Evolutionary conservation across 495 filamentous ascomycete genomes (phyloP).

Genomic region (Aspergillus panamensis): DNA sequence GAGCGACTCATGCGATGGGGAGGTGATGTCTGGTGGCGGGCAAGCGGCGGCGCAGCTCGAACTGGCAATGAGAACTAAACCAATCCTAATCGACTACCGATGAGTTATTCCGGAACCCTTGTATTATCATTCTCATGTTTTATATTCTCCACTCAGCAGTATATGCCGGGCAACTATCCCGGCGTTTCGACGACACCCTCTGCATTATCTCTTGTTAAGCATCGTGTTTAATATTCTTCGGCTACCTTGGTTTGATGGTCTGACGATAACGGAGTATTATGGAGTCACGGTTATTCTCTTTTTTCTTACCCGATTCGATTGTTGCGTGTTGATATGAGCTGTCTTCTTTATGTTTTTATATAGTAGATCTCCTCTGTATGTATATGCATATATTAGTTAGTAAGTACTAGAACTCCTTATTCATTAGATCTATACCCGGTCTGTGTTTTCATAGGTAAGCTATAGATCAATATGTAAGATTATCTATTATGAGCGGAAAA

Average conservation of each 20-base stretch:
- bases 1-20: conserved; percentile 89
- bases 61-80: conserved; percentile 30
- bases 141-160: conserved; percentile 21
- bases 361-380: conserved; percentile 11
- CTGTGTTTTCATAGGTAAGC: no score
- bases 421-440: no score
- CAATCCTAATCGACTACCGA: neutral
- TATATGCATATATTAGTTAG: conserved; percentile 6
- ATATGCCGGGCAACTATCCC: neutral
- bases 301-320: neutral
- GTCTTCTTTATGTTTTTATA: conserved; percentile 4
- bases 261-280: conserved; percentile 1
- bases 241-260: neutral
- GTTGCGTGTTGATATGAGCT: conserved; percentile 18
- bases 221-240: neutral
- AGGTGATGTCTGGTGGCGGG: conserved; percentile 88
- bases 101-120: neutral
- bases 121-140: neutral
- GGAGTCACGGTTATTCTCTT: conserved; percentile 6
- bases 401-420: neutral
- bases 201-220: neutral
- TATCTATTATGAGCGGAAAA: no score
- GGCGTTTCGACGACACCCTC: neutral
- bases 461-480: no score
- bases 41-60: conserved; percentile 67